These are phyloP conservation scores for Firmiana major DNA, from an alignment of 345 rosid species.

Conservation along the genomic window DNA sequence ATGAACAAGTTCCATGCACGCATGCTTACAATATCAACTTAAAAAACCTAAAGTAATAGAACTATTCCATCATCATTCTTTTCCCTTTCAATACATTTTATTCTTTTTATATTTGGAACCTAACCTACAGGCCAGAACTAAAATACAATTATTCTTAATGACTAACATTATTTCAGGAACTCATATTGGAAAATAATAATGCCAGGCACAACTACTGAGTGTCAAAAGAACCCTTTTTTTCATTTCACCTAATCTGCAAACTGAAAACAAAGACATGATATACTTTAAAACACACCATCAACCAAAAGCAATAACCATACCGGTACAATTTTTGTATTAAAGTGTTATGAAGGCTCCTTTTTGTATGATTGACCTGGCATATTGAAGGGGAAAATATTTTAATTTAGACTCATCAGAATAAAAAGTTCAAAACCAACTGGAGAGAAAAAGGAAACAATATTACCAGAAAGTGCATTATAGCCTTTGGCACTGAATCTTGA, in stretches of 20 bases:
- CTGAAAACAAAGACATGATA: not conserved
- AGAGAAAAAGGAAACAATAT: not conserved
- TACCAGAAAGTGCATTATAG: slow-evolving; percentile 41
- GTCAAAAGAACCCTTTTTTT: not conserved
- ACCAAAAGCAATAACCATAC: slow-evolving; percentile 10
- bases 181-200: not conserved
- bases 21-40: not conserved
- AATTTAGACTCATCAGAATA: not conserved
- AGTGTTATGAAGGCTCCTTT: too few relatives aligned
- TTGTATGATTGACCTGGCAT: too few relatives aligned
- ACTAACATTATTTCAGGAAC: not conserved
- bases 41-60: too few relatives aligned
- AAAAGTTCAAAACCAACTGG: not conserved
- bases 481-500: too few relatives aligned
- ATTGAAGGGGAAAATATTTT: not conserved
- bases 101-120: not conserved
- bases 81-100: not conserved
- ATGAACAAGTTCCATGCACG: not conserved
- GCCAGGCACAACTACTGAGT: not conserved
- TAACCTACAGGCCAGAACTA: not conserved
- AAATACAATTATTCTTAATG: not conserved
- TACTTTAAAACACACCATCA: not conserved
- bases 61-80: too few relatives aligned
- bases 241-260: not conserved
- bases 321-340: slow-evolving; percentile 9